Conservation (phyloP, 306 rosid genomes). For the Citrullus amarus region DNA sequence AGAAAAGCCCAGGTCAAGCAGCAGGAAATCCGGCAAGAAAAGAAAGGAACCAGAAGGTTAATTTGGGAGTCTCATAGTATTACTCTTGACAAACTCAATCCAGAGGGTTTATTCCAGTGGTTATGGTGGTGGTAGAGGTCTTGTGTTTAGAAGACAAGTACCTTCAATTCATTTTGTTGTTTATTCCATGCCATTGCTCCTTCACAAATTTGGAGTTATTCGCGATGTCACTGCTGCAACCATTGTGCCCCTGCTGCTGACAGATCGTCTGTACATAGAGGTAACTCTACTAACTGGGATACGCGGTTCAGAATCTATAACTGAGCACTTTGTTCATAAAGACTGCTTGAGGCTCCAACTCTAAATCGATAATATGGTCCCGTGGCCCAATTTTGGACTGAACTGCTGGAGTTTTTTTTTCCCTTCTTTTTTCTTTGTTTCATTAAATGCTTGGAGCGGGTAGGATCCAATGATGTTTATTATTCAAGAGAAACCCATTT, state of each 20-base stretch:
- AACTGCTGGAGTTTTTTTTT: slow-evolving; percentile 35
- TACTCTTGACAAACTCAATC: slow-evolving; percentile 11
- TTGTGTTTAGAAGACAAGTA: slow-evolving; percentile 16
- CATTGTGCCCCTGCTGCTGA: slow-evolving; percentile 31
- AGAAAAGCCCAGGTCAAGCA: slow-evolving; percentile 55
- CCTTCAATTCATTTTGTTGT: slow-evolving; percentile 1
- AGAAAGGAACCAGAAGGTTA: slow-evolving; percentile 76
- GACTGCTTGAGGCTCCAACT: slow-evolving; percentile 24
- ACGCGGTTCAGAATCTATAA: slow-evolving; percentile 49
- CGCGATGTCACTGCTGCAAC: slow-evolving; percentile 10
- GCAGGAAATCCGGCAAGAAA: slow-evolving; percentile 75
- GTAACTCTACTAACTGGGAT: slow-evolving; percentile 69
- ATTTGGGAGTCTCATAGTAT: slow-evolving; percentile 15
- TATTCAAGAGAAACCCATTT: background rate
- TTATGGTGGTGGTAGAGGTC: slow-evolving; percentile 11
- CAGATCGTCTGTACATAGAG: slow-evolving; percentile 70
- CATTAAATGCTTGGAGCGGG: slow-evolving; percentile 26
- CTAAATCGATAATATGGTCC: slow-evolving; percentile 25
- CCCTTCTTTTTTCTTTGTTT: background rate
- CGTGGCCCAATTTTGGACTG: slow-evolving; percentile 50
- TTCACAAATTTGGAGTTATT: background rate
- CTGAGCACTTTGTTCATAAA: slow-evolving; percentile 14
- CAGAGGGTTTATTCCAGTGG: slow-evolving; percentile 21
- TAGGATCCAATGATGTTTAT: slow-evolving; percentile 26
- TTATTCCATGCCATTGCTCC: background rate